These are phyloP conservation scores for Chaetomium strumarium DNA, from an alignment of 2,329 filamentous ascomycete species.

Conservation along the genomic window DNA sequence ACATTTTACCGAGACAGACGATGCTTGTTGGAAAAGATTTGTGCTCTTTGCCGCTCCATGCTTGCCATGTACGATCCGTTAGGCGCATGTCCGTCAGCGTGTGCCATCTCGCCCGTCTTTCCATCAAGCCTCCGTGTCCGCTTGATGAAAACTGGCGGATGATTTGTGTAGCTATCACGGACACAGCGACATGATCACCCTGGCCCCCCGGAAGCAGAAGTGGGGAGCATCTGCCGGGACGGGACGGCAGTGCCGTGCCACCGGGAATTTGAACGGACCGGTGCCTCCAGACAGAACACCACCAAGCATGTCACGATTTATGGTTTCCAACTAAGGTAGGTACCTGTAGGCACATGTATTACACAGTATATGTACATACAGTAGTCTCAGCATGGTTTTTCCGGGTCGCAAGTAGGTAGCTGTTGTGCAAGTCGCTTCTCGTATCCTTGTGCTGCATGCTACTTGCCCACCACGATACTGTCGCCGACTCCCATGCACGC, in stretches of 20 bases:
- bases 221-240: conserved; percentile 4
- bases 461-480: background rate
- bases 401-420: background rate
- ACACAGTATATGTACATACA: too few species aligned
- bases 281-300: background rate
- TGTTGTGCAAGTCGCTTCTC: background rate
- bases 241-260: conserved; percentile 13
- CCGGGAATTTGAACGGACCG: conserved; percentile 6
- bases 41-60: background rate
- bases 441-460: background rate
- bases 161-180: background rate
- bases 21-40: background rate
- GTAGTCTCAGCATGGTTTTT: background rate
- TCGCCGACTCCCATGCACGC: background rate
- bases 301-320: background rate
- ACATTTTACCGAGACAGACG: background rate
- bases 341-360: too few species aligned
- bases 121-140: background rate
- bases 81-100: background rate
- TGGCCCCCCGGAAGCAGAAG: background rate
- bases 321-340: background rate
- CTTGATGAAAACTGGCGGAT: background rate
- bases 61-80: background rate
- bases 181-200: background rate
- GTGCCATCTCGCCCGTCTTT: background rate